Evolutionary conservation across 2,329 filamentous ascomycete species (phyloP), one percentile per base, ranked within the genome.

Genomic region (Coleophoma cylindrospora): DNA sequence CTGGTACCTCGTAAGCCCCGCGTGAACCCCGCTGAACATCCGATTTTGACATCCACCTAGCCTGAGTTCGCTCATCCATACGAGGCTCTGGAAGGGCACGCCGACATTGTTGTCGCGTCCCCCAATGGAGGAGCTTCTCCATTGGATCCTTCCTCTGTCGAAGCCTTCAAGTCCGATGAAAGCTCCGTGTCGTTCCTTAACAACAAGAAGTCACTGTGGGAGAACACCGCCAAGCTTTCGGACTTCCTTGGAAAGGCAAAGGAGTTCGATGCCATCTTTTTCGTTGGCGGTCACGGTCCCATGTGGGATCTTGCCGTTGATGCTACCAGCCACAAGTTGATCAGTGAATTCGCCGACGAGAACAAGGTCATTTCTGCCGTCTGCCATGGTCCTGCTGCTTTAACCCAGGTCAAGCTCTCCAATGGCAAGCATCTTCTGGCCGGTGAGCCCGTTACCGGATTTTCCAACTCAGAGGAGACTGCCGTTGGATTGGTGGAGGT

Each of bases 351-450:
- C 64, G 77, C 74, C 61, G 69, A 70, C 41, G 73, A 75, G 8
- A 79, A 75, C 54, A 87, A 86, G 72, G 72, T 81, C 45, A 77
- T 87, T n/a, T 70, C 79, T 0, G 80, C 84, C 3, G 82, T 88
- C 45, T 87, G 84, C 72, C 84, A 88, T 67, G 84, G 82, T 11
- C 81, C 83, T 2, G 77, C 77, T 8, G 84, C 76, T n/a, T 71
- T 88, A 13, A 70, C 75, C 49, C 75, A 84, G 56, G 83, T 79
- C 34, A 77, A 74, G 58, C 60, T 74, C 33, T 57, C 67, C 10
- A 69, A 75, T 53, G 81, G 80, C 27, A 69, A 72, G 56, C 71
- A 73, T 46, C 67, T 86, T 11, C 64, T 87, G 40, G 66, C 73
- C 49, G 82, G 77, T 44, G 75, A 75, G 64, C 68, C 74, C 47